Base-by-base conservation (phyloP, 805 yeast genomes). In the Wickerhamiella alocasiicola region DNA sequence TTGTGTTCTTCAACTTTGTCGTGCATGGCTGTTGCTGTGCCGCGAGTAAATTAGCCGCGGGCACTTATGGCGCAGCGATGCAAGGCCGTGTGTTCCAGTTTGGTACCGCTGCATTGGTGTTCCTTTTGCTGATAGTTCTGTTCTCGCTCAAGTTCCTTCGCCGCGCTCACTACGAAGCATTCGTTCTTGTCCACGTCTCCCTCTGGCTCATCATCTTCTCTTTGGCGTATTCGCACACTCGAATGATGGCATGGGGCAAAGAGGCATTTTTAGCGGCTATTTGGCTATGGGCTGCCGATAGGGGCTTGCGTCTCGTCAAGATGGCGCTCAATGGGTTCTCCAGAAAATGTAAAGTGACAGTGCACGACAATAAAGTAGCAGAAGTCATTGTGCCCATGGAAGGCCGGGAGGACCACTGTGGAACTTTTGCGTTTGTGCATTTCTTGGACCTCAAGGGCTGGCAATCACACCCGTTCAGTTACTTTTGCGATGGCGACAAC, bases 381-480 rank as follows among this genome's bases (percentile, higher is more conserved):
- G 16, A 52, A 52, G 9, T 53, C 49, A 39, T 67, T 73, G 66
- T 59, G 59, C 31, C 61, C 67, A 28, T 36, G 13, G 33, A 28
- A 9, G 28, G 31, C 32, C 39, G 31, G 13, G 39, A 36, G 33
- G 39, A 36, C 18, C 59, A 53, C 44, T 74, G 81, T 4, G 78
- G 80, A 32, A 64, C 69, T 7, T 72, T 60, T 55, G 72, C 68
- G 1, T 79, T 62, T 51, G 56, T 81, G 27, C 68, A 76, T 56
- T 64, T 76, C 40, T 49, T 75, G 41, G 64, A 68, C 21, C 27
- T 42, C 16, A 53, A 60, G 27, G 71, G 76, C 55, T 78, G 78
- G 77, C 82, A 79, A 53, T 72, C 78, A 5, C 84, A 79, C 55
- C 87, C 88, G 2, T 78, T 81, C 57, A 75, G 41, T 35, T 57